Percentiles rank a stretch among this genome's conserved stretches.
These are phyloP conservation scores for Jackrogersella multiformis DNA, from an alignment of 495 filamentous ascomycete species.

Conservation along the genomic window DNA sequence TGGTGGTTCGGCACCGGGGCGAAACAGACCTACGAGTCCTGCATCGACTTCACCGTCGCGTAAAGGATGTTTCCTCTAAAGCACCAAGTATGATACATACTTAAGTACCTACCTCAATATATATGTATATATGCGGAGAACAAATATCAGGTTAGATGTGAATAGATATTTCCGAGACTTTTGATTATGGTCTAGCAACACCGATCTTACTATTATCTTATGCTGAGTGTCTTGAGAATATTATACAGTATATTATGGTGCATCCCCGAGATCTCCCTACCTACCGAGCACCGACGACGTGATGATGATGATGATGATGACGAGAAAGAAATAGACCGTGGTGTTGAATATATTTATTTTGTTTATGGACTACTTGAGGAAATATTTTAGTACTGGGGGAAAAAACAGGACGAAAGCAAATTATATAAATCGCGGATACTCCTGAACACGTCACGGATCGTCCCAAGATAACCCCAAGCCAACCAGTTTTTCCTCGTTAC, in stretches of 20 bases:
- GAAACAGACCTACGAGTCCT: slow-evolving; percentile 78
- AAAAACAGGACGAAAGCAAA: slow-evolving; percentile 40
- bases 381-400: slow-evolving; percentile 35
- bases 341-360: slow-evolving; percentile 23
- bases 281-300: too few relatives aligned
- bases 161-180: slow-evolving; percentile 4
- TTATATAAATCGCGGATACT: slow-evolving; percentile 46
- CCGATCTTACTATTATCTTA: too few relatives aligned
- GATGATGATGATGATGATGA: not conserved
- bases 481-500: slow-evolving; percentile 35
- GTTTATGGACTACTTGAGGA: slow-evolving; percentile 36
- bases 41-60: slow-evolving; percentile 71
- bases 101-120: too few relatives aligned
- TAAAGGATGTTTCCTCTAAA: slow-evolving; percentile 5
- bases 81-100: not conserved
- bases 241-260: not conserved
- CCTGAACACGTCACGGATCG: slow-evolving; percentile 46
- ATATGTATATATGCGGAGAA: not conserved
- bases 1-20: slow-evolving; percentile 74
- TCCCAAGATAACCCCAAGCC: slow-evolving; percentile 43
- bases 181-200: not conserved
- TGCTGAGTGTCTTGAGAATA: not conserved
- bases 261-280: too few relatives aligned
- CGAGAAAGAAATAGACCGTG: not conserved
- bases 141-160: slow-evolving; percentile 7